A percentile compares a stretch with the other conserved stretches of the same genome.
phyloP scores from a whole-genome alignment of 805 yeast species.

The Cephaloascus fragrans region DNA sequence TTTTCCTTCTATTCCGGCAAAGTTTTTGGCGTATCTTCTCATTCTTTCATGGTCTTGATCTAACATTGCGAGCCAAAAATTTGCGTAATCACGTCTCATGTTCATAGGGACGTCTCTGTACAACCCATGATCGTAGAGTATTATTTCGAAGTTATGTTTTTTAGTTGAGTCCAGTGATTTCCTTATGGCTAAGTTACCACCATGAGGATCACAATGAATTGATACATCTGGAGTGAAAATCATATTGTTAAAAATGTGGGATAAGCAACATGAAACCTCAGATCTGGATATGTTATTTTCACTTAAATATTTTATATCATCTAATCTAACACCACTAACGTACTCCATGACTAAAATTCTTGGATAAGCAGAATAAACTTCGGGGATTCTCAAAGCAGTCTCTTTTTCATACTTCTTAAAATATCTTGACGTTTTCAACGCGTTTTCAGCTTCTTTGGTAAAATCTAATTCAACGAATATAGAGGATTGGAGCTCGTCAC shows the following conservation, averaged over 20 bases:
- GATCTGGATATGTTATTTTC: slow-evolving; percentile 57
- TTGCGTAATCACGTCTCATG: slow-evolving; percentile 76
- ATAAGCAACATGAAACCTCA: slow-evolving; percentile 74
- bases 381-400: slow-evolving; percentile 79
- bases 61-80: slow-evolving; percentile 84
- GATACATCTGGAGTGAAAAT: slow-evolving; percentile 88
- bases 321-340: slow-evolving; percentile 74
- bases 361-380: slow-evolving; percentile 51
- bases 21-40: slow-evolving; percentile 63
- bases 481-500: slow-evolving; percentile 81
- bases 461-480: slow-evolving; percentile 90
- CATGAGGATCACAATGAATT: slow-evolving; percentile 97
- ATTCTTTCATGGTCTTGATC: slow-evolving; percentile 59
- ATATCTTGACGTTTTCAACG: slow-evolving; percentile 57
- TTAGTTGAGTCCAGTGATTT: slow-evolving; percentile 18
- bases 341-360: slow-evolving; percentile 85
- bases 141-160: slow-evolving; percentile 75
- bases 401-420: slow-evolving; percentile 43
- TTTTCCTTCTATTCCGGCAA: slow-evolving; percentile 70
- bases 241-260: slow-evolving; percentile 91
- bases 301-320: slow-evolving; percentile 58
- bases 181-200: slow-evolving; percentile 88
- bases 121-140: slow-evolving; percentile 90
- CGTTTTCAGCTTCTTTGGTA: slow-evolving; percentile 76
- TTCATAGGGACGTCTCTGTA: slow-evolving; percentile 75